Evolutionary conservation across 495 filamentous ascomycete species (phyloP), one percentile per base, ranked within the genome.

Genomic region (Hypoxylon fragiforme): DNA sequence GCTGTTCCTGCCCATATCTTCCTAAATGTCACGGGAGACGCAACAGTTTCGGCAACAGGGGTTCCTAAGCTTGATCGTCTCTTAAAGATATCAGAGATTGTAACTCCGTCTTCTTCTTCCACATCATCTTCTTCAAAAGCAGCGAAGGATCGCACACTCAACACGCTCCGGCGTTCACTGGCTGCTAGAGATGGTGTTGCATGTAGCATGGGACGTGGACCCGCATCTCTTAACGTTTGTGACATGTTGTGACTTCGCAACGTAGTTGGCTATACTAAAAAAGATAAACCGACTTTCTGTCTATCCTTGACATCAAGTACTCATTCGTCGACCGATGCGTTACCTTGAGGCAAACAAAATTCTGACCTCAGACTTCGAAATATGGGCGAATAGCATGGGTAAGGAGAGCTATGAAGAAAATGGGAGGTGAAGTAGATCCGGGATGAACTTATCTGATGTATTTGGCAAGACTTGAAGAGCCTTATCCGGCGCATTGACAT

Each of bases 1-100:
- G 41, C 51, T 14, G 42, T 56, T 43, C 52, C 43, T 14, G 42
- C 43, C 58, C 58, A 57, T 52, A 57, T 62, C 21, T 46, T 62
- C 13, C 22, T 38, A 19, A 57, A 62, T n/a, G 46, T 48, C 7
- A 30, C 16, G 21, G 58, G 58, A 11, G 58, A 62, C 13, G 52
- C 47, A 16, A 62, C 38, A 3, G 52, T 34, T 28, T 62, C 51
- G 1, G 46, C 47, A 1, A 57, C 12, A 39, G 51, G 44, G 20
- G 37, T 44, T 2, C 37, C 52, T 12, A 46, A 15, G 14, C 47
- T 57, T 9, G 51, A 19, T 18, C 36, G 41, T 22, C 41, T 56
- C 20, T 13, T 11, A 7, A 57, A 42, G n/a, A 57, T 40, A 3
- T 62, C 58, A 37, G 32, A 7, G n/a, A 57, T 26, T 9, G 34